Evolutionary conservation across 2,329 filamentous ascomycete genomes (phyloP).

Genomic region (Zymoseptoria brevis): DNA sequence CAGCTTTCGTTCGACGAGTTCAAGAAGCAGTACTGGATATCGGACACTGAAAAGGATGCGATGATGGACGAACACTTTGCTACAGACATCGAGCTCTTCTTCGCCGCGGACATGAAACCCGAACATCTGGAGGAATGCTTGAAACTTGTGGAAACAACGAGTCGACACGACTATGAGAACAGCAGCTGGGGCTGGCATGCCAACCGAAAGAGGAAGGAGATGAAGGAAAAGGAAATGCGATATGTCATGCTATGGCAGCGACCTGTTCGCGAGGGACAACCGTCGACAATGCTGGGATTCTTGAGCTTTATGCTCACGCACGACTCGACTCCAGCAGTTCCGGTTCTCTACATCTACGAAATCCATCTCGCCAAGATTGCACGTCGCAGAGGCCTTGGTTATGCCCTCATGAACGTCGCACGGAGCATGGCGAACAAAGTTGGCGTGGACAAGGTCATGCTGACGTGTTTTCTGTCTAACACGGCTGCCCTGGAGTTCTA

Average conservation of each 20-base stretch:
- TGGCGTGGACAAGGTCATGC: constrained; percentile 59
- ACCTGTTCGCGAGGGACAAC: not conserved
- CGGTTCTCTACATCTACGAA: constrained; percentile 72
- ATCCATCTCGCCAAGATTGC: constrained; percentile 56
- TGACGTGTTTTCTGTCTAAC: constrained; percentile 64
- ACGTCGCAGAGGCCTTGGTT: constrained; percentile 56
- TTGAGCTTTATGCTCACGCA: constrained; percentile 64
- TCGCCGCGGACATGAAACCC: not conserved
- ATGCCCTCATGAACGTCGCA: constrained; percentile 50
- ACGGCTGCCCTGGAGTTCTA: constrained; percentile 53
- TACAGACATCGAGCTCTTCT: not conserved
- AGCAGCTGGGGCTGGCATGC: constrained; percentile 59
- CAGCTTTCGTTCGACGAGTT: constrained; percentile 9
- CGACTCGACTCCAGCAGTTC: constrained; percentile 50
- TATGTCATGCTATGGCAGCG: constrained; percentile 52
- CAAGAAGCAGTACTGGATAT: constrained; percentile 5
- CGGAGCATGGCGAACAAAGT: constrained; percentile 48
- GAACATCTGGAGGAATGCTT: constrained; percentile 42
- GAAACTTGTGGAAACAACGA: constrained; percentile 54
- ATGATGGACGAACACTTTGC: not conserved
- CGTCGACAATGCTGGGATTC: constrained; percentile 31
- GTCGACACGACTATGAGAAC: constrained; percentile 53
- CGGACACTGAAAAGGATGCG: not conserved
- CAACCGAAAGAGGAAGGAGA: constrained; percentile 55
- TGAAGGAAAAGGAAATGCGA: constrained; percentile 58